A percentile compares a stretch with the other conserved stretches of the same genome.
Conservation (phyloP, 139 green algal genomes). For the Pleodorina starrii region DNA sequence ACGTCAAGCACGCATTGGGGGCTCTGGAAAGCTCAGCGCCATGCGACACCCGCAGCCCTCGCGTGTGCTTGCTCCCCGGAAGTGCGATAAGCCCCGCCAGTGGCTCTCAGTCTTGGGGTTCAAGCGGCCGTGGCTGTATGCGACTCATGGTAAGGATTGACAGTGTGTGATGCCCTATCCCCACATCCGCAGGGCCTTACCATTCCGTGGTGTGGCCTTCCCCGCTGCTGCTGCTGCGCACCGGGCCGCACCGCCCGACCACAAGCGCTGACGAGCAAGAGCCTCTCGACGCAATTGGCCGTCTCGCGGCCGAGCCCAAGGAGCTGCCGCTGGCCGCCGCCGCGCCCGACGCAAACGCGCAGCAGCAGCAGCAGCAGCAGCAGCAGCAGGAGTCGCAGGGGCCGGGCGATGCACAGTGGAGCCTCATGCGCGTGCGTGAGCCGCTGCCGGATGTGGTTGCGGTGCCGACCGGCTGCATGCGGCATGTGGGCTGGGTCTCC, state of each 20-base stretch:
- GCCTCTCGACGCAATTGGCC: too few species aligned
- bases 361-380: background rate
- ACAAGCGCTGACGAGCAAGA: background rate
- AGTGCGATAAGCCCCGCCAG: too few species aligned
- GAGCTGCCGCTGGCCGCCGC: too few species aligned
- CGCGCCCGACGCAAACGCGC: background rate
- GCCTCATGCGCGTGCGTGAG: background rate
- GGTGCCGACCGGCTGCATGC: slow-evolving; percentile 19
- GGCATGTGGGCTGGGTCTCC: background rate
- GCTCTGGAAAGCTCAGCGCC: too few species aligned
- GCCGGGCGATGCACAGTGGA: background rate
- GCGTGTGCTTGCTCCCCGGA: too few species aligned
- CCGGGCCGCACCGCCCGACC: background rate
- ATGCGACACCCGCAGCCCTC: too few species aligned
- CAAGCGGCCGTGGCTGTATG: too few species aligned
- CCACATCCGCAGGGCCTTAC: background rate
- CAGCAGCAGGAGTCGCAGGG: background rate
- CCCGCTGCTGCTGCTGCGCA: slow-evolving; percentile 21
- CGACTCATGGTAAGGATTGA: too few species aligned
- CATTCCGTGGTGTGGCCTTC: background rate
- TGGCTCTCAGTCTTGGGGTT: too few species aligned
- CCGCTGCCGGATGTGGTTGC: background rate
- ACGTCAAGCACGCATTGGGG: too few species aligned
- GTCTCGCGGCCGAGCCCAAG: too few species aligned
- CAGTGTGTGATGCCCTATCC: too few species aligned